Evolutionary conservation across 169 alveolate genomes (phyloP).

Genomic region (Miamiensis avidus): DNA sequence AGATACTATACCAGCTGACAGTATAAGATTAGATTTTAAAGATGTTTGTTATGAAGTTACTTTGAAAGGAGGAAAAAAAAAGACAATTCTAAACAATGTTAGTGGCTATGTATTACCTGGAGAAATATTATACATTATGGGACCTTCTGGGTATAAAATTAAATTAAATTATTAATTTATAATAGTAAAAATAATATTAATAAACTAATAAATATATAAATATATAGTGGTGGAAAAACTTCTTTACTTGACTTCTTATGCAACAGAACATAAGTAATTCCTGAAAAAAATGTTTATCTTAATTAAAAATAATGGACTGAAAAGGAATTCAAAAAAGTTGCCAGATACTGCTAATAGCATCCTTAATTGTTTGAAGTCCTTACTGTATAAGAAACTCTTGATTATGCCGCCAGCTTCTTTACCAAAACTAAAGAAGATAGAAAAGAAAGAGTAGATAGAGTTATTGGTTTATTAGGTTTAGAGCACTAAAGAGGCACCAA

Average conservation of each 20-base stretch:
- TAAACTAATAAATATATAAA: no score
- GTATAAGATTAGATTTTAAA: no score
- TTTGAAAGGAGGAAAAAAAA: no score
- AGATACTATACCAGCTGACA: no score
- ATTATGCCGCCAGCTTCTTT: neutral
- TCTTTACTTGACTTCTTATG: neutral
- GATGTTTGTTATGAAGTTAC: no score
- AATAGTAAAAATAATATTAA: no score
- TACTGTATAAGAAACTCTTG: neutral
- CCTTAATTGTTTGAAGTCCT: neutral
- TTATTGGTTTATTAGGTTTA: neutral
- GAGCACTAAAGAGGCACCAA: constrained; percentile 4
- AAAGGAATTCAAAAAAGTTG: neutral
- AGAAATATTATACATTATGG: neutral
- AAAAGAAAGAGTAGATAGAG: neutral
- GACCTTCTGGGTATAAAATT: neutral
- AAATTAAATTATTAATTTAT: no score
- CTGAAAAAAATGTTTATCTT: neutral
- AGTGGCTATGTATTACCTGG: neutral
- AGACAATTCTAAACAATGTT: neutral
- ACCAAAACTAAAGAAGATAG: neutral
- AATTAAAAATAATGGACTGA: neutral
- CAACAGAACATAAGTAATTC: neutral
- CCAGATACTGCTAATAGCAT: neutral
- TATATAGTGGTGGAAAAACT: neutral